Evolutionary conservation across 2,329 filamentous ascomycete species (phyloP), one percentile per base, ranked within the genome.

Genomic region (Rutstroemia sp.): DNA sequence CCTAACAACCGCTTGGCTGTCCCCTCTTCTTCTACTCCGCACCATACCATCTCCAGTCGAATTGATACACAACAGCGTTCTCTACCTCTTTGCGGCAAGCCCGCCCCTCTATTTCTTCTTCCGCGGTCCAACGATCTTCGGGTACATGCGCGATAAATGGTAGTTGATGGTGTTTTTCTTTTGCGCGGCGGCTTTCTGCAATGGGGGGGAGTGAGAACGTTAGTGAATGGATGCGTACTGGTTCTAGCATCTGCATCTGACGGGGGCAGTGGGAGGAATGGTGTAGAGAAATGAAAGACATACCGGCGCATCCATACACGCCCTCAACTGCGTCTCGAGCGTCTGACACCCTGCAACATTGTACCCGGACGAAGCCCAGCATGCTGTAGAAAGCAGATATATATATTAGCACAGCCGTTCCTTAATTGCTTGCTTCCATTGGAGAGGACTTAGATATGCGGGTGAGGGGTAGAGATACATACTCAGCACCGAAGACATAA

Each of bases 161-260:
- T 92, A 92, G 75, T 97, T 97, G 81, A 97, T 91, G 62, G 81
- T 83, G 71, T 84, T 92, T 76, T 86, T 89, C 70, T 82, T 81
- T 62, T 73, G 71, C 55, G 74, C 72, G 61, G 72, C 72, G 48
- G 78, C 72, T 78, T 77, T 82, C 83, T 86, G 69, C 60, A 57
- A 16, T 39, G 1, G 21, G 2, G 10, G 4, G 10, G 7, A n/a
- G 21, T 23, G 36, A 4, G 5, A 40, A 56, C 48, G 51, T 59
- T 59, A 57, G 58, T 27, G 30, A 25, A 23, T 23, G 23, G 4
- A 23, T 23, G 23, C 23, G 23, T 23, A 5, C 23, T 23, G 23
- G 23, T 23, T 23, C 23, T 23, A 23, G 23, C 5, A 23, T 23
- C 23, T 23, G 23, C 23, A 23, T 23, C 23, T 23, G 23, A 23